Conservation (phyloP, 306 rosid genomes). For the Rosa persica region DNA sequence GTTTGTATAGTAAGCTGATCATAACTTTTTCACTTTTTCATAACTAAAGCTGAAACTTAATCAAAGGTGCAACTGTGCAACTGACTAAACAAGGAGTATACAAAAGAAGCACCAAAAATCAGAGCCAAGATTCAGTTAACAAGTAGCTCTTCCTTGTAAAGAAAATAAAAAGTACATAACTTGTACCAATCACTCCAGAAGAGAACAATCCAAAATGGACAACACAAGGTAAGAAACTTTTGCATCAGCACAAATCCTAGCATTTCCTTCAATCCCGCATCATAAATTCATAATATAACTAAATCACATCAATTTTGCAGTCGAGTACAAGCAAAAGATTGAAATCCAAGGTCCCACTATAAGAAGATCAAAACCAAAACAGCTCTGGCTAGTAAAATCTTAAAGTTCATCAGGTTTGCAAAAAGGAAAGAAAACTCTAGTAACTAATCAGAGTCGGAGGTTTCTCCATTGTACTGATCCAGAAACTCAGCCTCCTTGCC, state of each 20-base stretch:
- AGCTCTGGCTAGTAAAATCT: not conserved
- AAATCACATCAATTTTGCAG: not conserved
- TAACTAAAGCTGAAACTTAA: not conserved
- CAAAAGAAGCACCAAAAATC: not conserved
- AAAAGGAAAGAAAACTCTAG: not conserved
- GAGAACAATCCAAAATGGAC: not conserved
- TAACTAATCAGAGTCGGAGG: constrained; percentile 10
- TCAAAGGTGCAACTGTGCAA: not conserved
- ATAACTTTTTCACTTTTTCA: not conserved
- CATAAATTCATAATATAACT: not conserved
- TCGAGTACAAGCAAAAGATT: not conserved
- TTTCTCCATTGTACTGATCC: constrained; percentile 19
- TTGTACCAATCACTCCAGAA: not conserved
- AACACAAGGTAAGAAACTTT: not conserved
- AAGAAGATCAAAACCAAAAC: not conserved
- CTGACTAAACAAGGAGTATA: not conserved
- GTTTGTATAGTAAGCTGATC: not conserved
- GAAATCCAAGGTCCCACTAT: not conserved
- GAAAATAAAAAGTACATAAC: not conserved
- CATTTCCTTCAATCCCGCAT: not conserved
- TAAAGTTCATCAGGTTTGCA: constrained; percentile 2
- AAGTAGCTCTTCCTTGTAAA: not conserved
- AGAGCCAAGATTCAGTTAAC: not conserved
- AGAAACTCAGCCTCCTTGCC: constrained; percentile 30
- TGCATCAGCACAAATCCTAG: not conserved